Evolutionary conservation across 2,329 filamentous ascomycete genomes (phyloP), one percentile per base, ranked within the genome.

Genomic region (Tolypocladium ovalisporum): DNA sequence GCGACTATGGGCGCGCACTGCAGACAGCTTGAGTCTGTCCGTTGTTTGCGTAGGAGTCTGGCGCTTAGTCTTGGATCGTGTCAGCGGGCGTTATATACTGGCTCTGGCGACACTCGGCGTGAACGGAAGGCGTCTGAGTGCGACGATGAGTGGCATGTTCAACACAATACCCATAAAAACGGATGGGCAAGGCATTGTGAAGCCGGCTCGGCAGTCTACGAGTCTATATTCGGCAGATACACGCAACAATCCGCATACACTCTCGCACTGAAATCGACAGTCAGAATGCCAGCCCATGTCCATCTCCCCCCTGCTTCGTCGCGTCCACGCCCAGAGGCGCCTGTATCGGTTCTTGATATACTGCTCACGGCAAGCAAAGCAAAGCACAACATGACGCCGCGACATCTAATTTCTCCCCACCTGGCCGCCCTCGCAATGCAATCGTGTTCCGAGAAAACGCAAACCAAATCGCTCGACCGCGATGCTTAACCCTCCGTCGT

Each of bases 401-500:
- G 17, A 37, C 35, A 29, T 39, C 22, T 39, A n/a, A 27, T 8
- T 17, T 13, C 22, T n/a, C n/a, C 52, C 34, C 51, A 6, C 42
- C 42, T 27, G 17, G 6, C 36, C 36, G 17, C 37, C 36, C 13
- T 42, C 39, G 54, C 54, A 35, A 36, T 36, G 39, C 29, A 34
- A 47, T 24, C 15, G 2, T 29, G 17, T 12, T 34, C 17, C 27
- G n/a, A n/a, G n/a, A n/a, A n/a, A 37, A 42, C 9, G 32, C 10
- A 15, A 12, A 17, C n/a, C 29, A 42, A 34, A 32, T 24, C 19
- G 10, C 5, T 19, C 9, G 6, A n/a, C n/a, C n/a, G n/a, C n/a
- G n/a, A n/a, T n/a, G 29, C 32, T 55, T 59, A 72, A 22, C 68
- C 75, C 39, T 74, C 72, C 4, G 71, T 72, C 1, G 73, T 79